These are phyloP conservation scores for Onygenales sp. DNA, from an alignment of 2,329 filamentous ascomycete species.

Conservation along the genomic window DNA sequence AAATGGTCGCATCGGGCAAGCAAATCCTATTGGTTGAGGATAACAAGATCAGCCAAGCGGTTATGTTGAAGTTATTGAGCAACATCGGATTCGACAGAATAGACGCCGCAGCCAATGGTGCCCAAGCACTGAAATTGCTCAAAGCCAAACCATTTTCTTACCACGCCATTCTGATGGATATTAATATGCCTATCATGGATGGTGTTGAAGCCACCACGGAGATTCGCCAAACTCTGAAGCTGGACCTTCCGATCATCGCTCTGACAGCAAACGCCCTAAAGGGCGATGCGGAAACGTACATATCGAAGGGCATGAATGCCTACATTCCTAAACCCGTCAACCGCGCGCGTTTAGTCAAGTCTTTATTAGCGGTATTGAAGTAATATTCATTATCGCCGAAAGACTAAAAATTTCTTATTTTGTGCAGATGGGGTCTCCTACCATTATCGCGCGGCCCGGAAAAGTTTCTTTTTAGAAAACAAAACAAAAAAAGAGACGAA, in stretches of 20 bases:
- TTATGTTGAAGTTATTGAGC: conserved; percentile 29
- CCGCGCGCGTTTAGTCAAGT: conserved; percentile 36
- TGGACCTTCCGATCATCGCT: conserved; percentile 42
- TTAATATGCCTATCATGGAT: conserved; percentile 39
- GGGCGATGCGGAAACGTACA: conserved; percentile 45
- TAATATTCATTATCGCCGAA: background rate
- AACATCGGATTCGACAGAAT: conserved; percentile 34
- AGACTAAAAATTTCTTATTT: background rate
- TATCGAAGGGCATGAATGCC: conserved; percentile 47
- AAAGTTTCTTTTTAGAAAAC: too few relatives aligned
- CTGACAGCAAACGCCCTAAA: conserved; percentile 49
- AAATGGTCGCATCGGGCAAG: conserved; percentile 30
- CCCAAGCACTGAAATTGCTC: conserved; percentile 35
- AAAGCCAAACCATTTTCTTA: conserved; percentile 34
- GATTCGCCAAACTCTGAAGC: conserved; percentile 28
- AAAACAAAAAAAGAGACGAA: too few relatives aligned
- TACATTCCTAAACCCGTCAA: conserved; percentile 49
- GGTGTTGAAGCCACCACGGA: conserved; percentile 35
- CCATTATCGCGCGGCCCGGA: too few relatives aligned
- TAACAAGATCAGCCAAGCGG: conserved; percentile 34
- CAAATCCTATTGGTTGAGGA: conserved; percentile 34
- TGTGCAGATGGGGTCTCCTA: too few relatives aligned
- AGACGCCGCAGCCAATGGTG: conserved; percentile 35
- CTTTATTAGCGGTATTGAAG: conserved; percentile 29
- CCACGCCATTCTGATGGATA: conserved; percentile 39